These are phyloP conservation scores for Colletotrichum sansevieriae DNA, from an alignment of 2,329 filamentous ascomycete species.

Conservation along the genomic window DNA sequence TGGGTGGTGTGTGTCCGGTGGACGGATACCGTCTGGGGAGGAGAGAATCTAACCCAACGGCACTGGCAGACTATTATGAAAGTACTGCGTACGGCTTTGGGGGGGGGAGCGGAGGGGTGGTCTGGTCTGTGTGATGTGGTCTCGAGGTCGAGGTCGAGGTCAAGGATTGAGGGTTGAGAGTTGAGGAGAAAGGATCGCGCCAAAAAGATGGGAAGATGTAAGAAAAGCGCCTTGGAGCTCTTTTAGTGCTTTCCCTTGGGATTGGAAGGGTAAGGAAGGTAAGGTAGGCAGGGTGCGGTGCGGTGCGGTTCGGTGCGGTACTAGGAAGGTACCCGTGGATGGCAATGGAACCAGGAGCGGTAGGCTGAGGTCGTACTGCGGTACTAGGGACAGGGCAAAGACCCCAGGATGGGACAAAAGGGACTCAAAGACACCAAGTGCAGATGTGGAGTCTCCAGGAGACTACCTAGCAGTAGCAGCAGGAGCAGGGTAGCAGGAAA, in stretches of 20 bases:
- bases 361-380: constrained; percentile 1
- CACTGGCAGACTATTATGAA: no score
- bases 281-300: constrained; percentile 23
- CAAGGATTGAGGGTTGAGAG: constrained; percentile 16
- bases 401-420: background rate
- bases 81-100: no score
- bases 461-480: no score
- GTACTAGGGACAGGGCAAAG: constrained; percentile 24
- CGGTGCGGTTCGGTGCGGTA: constrained; percentile 39
- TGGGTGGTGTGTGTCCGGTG: background rate
- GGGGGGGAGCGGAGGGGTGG: no score
- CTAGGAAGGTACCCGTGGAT: constrained; percentile 21
- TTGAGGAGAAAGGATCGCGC: constrained; percentile 34
- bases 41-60: no score
- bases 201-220: constrained; percentile 38
- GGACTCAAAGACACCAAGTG: no score
- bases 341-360: constrained; percentile 17
- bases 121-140: no score
- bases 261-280: constrained; percentile 12
- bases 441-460: background rate
- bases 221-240: constrained; percentile 17
- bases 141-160: no score
- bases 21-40: no score
- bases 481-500: background rate
- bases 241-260: no score